These are phyloP conservation scores for Alternaria angustiovoidea DNA, from an alignment of 2,329 filamentous ascomycete species.

Conservation along the genomic window DNA sequence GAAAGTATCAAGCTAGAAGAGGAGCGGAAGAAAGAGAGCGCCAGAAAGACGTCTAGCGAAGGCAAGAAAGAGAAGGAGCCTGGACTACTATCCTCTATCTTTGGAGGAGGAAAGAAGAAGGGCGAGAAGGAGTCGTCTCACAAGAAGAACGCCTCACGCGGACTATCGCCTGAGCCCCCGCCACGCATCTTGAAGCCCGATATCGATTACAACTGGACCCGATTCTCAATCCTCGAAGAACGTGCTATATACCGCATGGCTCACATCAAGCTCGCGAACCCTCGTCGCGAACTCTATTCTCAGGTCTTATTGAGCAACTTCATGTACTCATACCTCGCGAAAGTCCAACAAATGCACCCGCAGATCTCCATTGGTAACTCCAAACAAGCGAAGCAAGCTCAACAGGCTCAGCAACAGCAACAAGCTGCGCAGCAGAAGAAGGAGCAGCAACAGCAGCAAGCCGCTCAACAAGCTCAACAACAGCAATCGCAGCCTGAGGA, in stretches of 20 bases:
- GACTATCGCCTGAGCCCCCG: slow-evolving; percentile 78
- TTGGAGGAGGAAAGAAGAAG: slow-evolving; percentile 90
- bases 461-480: slow-evolving; percentile 46
- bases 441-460: slow-evolving; percentile 55
- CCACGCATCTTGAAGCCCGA: slow-evolving; percentile 80
- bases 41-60: slow-evolving; percentile 72
- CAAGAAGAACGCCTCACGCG: slow-evolving; percentile 76
- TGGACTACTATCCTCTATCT: slow-evolving; percentile 90
- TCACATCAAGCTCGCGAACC: slow-evolving; percentile 98
- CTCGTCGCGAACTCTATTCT: slow-evolving; percentile 86
- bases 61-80: slow-evolving; percentile 86
- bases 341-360: slow-evolving; percentile 98
- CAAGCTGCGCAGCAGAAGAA: slow-evolving; percentile 51
- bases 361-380: slow-evolving; percentile 90
- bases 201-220: slow-evolving; percentile 93
- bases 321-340: slow-evolving; percentile 99
- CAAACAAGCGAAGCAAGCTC: slow-evolving; percentile 71
- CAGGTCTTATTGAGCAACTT: slow-evolving; percentile 98
- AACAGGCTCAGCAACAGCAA: slow-evolving; percentile 62
- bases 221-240: slow-evolving; percentile 94
- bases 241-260: slow-evolving; percentile 98
- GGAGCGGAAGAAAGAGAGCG: slow-evolving; percentile 82
- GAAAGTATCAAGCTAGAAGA: slow-evolving; percentile 78
- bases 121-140: slow-evolving; percentile 75
- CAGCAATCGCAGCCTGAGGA: slow-evolving; percentile 49